These are phyloP conservation scores for Teunomyces atbi DNA, from an alignment of 805 yeast genomes.

Conservation along the genomic window DNA sequence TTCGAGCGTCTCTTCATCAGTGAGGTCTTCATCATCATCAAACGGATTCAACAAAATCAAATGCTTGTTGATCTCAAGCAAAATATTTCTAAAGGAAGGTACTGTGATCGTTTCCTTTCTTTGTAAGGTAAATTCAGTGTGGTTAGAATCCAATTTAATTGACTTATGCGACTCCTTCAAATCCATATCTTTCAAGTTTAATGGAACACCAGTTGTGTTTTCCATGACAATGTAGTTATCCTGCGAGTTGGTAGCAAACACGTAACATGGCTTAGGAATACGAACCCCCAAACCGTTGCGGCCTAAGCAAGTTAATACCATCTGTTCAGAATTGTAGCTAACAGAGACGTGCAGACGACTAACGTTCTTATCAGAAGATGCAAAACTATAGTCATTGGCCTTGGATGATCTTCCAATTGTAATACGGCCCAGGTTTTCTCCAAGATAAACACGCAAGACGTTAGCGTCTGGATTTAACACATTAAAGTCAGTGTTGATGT, in stretches of 20 bases:
- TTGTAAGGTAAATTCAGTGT: slow-evolving; percentile 56
- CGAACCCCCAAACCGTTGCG: slow-evolving; percentile 74
- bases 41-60: slow-evolving; percentile 49
- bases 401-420: slow-evolving; percentile 69
- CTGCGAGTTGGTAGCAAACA: slow-evolving; percentile 21
- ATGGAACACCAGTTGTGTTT: slow-evolving; percentile 20
- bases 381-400: slow-evolving; percentile 50
- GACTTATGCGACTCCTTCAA: slow-evolving; percentile 26
- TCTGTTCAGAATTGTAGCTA: slow-evolving; percentile 41
- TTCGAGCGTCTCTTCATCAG: slow-evolving; percentile 44
- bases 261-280: slow-evolving; percentile 51
- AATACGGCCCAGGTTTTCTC: slow-evolving; percentile 35
- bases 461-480: slow-evolving; percentile 31
- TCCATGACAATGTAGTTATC: slow-evolving; percentile 21
- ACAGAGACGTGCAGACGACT: slow-evolving; percentile 66
- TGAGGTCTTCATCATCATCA: slow-evolving; percentile 41
- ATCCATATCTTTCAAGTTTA: slow-evolving; percentile 14
- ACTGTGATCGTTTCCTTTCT: slow-evolving; percentile 63
- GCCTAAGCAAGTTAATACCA: slow-evolving; percentile 71
- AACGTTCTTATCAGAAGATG: slow-evolving; percentile 51
- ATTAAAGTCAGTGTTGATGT: slow-evolving; percentile 34
- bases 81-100: slow-evolving; percentile 60
- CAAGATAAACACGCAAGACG: slow-evolving; percentile 40
- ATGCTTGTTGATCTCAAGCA: slow-evolving; percentile 72
- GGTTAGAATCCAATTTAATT: slow-evolving; percentile 38